Base-by-base conservation (phyloP, 1,139 yeast genomes). In the Hansenula lynferdii region DNA sequence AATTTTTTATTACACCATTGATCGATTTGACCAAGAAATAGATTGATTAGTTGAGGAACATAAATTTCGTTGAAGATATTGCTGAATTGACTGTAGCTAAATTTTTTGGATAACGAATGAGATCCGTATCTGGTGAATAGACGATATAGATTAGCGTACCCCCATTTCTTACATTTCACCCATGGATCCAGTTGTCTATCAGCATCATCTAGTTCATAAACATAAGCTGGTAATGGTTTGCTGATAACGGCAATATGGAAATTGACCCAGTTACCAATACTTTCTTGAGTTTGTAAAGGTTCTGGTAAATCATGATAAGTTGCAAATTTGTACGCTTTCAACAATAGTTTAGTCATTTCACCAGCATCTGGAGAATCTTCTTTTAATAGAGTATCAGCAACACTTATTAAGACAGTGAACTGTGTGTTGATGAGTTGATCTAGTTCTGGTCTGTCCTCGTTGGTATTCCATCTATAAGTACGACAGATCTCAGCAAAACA, bases 131-230 rank as follows among this genome's bases (percentile, higher is more conserved):
- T 70, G 40, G 72, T 73, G 54, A 84, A 85, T n/a, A 89, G 60
- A 47, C 95, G 75, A 52, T 72, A 76, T 36, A 90, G 61, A 56
- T 87, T 87, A 26, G 87, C 89, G 53, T 80, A 80, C 1, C 95
- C 77, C 97, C 98, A 90, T 60, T 92, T 92, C 61, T 87, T 85
- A 46, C 92, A 76, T 60, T 87, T 90, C 26, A 72, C 75, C 84
- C 85, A 79, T 6, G 82, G 71, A 45, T 69, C 65, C 15, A 51
- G 44, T 34, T 62, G 67, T 45, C 81, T 66, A 19, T 70, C 75
- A 18, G 69, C 75, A 28, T 62, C 65, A 28, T 75, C 79, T 9
- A 69, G 50, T 5, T 62, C 59, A 42, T 70, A 50, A 2, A 77
- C 70, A 41, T 71, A 47, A 12, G 62, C 58, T 3, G 95, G 87